Percentiles rank a stretch among this genome's conserved stretches.
phyloP scores from a whole-genome alignment of 164 flowering plant species.

The Berberis thunbergii region DNA sequence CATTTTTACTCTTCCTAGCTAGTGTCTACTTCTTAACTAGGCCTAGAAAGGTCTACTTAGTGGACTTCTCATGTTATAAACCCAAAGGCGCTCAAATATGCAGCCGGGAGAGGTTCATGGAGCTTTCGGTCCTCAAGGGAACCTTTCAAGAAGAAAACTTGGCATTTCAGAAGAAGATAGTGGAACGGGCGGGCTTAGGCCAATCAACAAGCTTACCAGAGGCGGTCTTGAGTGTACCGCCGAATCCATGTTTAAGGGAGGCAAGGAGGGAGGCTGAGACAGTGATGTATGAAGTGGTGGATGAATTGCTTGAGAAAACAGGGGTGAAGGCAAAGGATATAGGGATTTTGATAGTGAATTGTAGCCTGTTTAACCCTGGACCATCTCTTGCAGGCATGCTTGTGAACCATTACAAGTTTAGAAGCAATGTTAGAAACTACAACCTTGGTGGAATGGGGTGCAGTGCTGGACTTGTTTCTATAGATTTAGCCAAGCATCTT shows the following conservation, averaged over 20 bases:
- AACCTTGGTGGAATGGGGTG: slow-evolving; percentile 95
- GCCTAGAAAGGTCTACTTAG: too few species aligned
- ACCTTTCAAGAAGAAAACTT: too few species aligned
- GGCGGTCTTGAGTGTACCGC: slow-evolving; percentile 21
- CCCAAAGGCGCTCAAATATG: too few species aligned
- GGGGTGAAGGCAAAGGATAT: slow-evolving; percentile 45
- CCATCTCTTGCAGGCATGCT: slow-evolving; percentile 91
- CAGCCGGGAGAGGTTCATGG: too few species aligned
- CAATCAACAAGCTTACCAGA: too few species aligned
- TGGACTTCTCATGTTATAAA: too few species aligned
- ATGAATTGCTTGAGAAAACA: slow-evolving; percentile 54
- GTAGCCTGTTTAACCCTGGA: slow-evolving; percentile 80
- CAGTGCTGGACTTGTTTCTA: slow-evolving; percentile 75
- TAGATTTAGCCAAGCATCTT: slow-evolving; percentile 65
- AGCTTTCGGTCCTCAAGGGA: too few species aligned
- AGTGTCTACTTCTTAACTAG: too few species aligned
- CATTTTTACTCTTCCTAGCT: too few species aligned
- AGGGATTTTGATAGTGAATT: slow-evolving; percentile 66
- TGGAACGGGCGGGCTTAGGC: too few species aligned
- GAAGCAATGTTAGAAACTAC: slow-evolving; percentile 55
- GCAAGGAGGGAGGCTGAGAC: slow-evolving; percentile 76
- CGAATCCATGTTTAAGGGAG: slow-evolving; percentile 44
- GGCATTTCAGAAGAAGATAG: too few species aligned
- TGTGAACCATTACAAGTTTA: slow-evolving; percentile 74
- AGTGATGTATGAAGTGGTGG: slow-evolving; percentile 75